phyloP scores from a whole-genome alignment of 2,329 filamentous ascomycete species.

The Xylariomycetidae sp. region DNA sequence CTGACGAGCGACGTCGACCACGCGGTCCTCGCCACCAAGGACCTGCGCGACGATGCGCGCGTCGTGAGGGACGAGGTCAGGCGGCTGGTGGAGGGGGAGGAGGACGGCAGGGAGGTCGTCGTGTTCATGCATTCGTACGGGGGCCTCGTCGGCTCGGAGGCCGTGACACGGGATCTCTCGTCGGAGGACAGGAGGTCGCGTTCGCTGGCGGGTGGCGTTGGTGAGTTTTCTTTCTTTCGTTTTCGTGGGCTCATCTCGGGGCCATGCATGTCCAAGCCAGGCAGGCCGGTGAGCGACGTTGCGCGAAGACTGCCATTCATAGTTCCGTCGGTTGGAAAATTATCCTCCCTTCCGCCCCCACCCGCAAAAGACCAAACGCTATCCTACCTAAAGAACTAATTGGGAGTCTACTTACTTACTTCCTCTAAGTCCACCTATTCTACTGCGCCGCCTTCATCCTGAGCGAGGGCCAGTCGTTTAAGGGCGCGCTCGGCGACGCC shows the following conservation, averaged over 20 bases:
- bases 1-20: slow-evolving; percentile 1
- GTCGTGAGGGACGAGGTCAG: background rate
- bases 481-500: slow-evolving; percentile 2
- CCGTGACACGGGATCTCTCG: slow-evolving; percentile 11
- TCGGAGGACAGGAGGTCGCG: slow-evolving; percentile 5
- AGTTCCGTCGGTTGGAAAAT: too few species aligned
- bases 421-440: slow-evolving; percentile 13
- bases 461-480: slow-evolving; percentile 12
- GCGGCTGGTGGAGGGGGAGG: slow-evolving; percentile 9
- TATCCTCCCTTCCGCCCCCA: too few species aligned
- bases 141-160: slow-evolving; percentile 18
- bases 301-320: too few species aligned
- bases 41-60: slow-evolving; percentile 2
- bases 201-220: slow-evolving; percentile 13
- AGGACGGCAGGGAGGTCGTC: slow-evolving; percentile 11
- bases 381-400: too few species aligned
- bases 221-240: too few species aligned
- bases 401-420: too few species aligned
- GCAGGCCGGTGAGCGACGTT: too few species aligned
- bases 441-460: slow-evolving; percentile 17
- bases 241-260: too few species aligned
- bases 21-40: slow-evolving; percentile 4
- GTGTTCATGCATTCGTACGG: slow-evolving; percentile 22
- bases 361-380: too few species aligned
- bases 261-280: too few species aligned